Percentiles rank a stretch among this genome's conserved stretches.
Evolutionary conservation across 768 basidiomycete genomes (phyloP).

Genomic region (Chlorophyllum brunneum): DNA sequence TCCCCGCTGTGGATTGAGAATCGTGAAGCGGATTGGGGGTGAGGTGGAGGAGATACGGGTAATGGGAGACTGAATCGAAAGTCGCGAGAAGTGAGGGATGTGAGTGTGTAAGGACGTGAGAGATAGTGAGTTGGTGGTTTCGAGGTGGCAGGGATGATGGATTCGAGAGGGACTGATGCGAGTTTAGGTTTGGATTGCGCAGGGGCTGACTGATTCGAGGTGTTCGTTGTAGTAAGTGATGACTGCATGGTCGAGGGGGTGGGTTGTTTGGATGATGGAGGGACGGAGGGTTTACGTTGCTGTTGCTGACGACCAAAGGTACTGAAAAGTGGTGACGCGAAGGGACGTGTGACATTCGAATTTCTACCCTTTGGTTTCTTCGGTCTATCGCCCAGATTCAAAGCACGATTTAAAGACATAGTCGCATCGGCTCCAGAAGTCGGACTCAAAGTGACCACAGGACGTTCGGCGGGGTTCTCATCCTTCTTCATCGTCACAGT

Average conservation of each 20-base stretch:
- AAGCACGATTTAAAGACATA: conserved; percentile 41
- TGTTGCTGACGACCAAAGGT: conserved; percentile 53
- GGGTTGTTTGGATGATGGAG: conserved; percentile 11
- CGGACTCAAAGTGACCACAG: conserved; percentile 40
- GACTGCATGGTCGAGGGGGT: conserved; percentile 15
- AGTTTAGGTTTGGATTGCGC: conserved; percentile 22
- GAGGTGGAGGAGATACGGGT: conserved; percentile 26
- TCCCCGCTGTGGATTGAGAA: conserved; percentile 21
- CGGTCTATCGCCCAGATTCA: conserved; percentile 31
- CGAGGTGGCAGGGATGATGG: conserved; percentile 74
- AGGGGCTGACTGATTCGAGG: background rate
- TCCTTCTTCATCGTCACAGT: conserved; percentile 16
- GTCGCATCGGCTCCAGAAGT: conserved; percentile 39
- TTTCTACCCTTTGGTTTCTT: conserved; percentile 28
- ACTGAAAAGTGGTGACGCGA: conserved; percentile 58
- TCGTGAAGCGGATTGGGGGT: conserved; percentile 50
- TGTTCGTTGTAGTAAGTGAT: conserved; percentile 14
- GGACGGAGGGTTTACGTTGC: conserved; percentile 30
- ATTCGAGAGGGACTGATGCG: conserved; percentile 66
- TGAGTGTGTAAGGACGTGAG: conserved; percentile 54
- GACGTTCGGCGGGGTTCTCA: conserved; percentile 27
- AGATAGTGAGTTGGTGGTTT: conserved; percentile 87
- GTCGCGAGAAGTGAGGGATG: conserved; percentile 67
- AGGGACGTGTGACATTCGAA: conserved; percentile 33
- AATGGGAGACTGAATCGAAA: conserved; percentile 49